Conservation (phyloP, 2,329 filamentous ascomycete species). For the Pleurostoma richardsiae region DNA sequence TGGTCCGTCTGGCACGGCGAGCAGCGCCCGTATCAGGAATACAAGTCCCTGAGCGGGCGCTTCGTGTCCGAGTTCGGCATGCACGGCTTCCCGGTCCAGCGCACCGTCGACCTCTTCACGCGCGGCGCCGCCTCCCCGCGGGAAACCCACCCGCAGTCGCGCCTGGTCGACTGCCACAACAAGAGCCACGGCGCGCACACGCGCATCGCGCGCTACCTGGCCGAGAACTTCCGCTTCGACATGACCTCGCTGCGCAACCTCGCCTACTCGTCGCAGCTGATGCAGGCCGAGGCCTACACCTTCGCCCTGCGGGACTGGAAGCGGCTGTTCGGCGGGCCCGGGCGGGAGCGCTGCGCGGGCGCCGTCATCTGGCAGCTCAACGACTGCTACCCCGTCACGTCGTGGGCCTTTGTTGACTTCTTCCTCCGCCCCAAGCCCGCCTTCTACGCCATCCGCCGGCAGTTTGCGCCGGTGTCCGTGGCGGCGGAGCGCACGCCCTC, state of each 20-base stretch:
- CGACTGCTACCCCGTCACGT: background rate
- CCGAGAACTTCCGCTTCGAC: conserved; percentile 59
- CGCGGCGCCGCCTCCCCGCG: conserved; percentile 38
- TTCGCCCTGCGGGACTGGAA: conserved; percentile 25
- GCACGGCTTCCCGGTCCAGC: conserved; percentile 68
- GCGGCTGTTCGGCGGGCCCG: background rate
- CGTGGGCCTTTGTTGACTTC: background rate
- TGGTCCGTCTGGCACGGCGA: conserved; percentile 77
- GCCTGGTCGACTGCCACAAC: conserved; percentile 76
- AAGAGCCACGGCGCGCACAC: conserved; percentile 76
- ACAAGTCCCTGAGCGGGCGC: conserved; percentile 62
- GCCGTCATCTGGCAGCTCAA: background rate
- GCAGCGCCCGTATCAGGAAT: conserved; percentile 75
- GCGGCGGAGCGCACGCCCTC: background rate
- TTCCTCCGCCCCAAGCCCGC: background rate
- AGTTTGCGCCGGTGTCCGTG: background rate
- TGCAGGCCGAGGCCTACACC: conserved; percentile 46
- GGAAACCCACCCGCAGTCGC: conserved; percentile 61
- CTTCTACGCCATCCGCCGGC: background rate
- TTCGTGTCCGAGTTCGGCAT: conserved; percentile 84
- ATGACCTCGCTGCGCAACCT: background rate
- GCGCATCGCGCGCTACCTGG: conserved; percentile 67
- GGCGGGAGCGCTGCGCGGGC: background rate
- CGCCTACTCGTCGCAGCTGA: conserved; percentile 36
- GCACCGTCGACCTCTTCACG: conserved; percentile 57